These are phyloP conservation scores for Paspalum notatum DNA, from an alignment of 176 grass and related monocot species.

Conservation along the genomic window DNA sequence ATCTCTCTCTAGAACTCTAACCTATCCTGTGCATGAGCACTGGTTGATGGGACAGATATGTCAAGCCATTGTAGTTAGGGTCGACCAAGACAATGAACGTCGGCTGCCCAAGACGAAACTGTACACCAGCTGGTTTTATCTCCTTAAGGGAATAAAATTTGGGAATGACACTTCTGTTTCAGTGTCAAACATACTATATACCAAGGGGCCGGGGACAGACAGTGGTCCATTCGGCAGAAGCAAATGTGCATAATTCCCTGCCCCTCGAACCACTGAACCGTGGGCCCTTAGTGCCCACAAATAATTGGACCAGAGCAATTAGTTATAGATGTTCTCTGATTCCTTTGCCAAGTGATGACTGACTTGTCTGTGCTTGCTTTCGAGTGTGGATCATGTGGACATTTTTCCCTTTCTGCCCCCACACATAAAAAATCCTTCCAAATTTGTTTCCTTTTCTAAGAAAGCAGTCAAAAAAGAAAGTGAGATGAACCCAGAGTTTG, in stretches of 20 bases:
- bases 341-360: conserved; percentile 29
- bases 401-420: conserved; percentile 27
- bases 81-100: not conserved
- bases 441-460: conserved; percentile 34
- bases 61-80: not conserved
- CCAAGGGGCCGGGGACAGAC: conserved; percentile 17
- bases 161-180: conserved; percentile 14
- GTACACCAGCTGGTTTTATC: not conserved
- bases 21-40: too few relatives aligned
- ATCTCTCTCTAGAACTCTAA: too few relatives aligned
- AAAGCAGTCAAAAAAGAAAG: conserved; percentile 51
- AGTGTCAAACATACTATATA: conserved; percentile 37
- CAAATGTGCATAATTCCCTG: conserved; percentile 44
- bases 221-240: conserved; percentile 47
- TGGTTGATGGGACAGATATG: not conserved
- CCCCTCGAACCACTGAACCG: conserved; percentile 49
- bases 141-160: not conserved
- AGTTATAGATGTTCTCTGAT: conserved; percentile 46
- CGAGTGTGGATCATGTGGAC: conserved; percentile 43
- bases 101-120: not conserved
- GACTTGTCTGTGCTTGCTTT: conserved; percentile 20
- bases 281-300: conserved; percentile 33
- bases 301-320: conserved; percentile 41
- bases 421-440: not conserved
- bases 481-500: conserved; percentile 34